Base-by-base conservation (phyloP, 371 early-diverging fungal species). In the Mortierella sp. region DNA sequence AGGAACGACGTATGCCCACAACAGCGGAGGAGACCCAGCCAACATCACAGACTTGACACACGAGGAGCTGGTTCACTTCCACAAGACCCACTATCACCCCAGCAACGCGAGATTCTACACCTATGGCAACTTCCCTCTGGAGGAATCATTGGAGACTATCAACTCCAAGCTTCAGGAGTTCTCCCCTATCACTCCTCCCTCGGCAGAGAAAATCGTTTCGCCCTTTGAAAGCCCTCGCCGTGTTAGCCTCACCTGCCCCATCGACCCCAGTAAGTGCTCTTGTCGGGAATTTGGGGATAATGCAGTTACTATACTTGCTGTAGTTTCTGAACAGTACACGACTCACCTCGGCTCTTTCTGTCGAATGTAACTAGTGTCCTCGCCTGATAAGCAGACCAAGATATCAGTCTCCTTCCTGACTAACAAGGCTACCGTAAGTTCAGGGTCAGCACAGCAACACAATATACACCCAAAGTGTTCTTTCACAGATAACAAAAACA, bases 11-110 rank as follows among this genome's bases (percentile, higher is more conserved):
- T 98, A 97, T 85, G 89, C 89, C 68, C 77, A 92, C 79, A 91
- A 91, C 75, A 95, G 95, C 79, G 99, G 99, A 58, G 99, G 99
- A 47, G 97, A 98, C 73, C 99, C 99, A 10, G 86, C 87, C n/a
- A 76, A 86, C 66, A 98, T 98, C 70, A 93, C 97, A 0, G 93
- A 96, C 64, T 88, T 98, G 78, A 95, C 96, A 4, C 92, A 97
- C 83, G 91, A 94, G 61, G 90, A 94, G 72, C 88, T 98, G 22
- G 87, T 93, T 16, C 89, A 90, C 26, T 98, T 98, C 87, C 97
- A 97, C 76, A 88, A 88, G 40, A 87, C 86, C 2, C 91, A 96
- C 74, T 98, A 98, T 78, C 97, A 96, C 71, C 98, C 99, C 16
- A 93, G 93, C 80, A 97, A 98, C 81, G 94, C 96, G 9, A 92